phyloP scores from a whole-genome alignment of 768 basidiomycete genomes.

The Suillus fuscotomentosus region DNA sequence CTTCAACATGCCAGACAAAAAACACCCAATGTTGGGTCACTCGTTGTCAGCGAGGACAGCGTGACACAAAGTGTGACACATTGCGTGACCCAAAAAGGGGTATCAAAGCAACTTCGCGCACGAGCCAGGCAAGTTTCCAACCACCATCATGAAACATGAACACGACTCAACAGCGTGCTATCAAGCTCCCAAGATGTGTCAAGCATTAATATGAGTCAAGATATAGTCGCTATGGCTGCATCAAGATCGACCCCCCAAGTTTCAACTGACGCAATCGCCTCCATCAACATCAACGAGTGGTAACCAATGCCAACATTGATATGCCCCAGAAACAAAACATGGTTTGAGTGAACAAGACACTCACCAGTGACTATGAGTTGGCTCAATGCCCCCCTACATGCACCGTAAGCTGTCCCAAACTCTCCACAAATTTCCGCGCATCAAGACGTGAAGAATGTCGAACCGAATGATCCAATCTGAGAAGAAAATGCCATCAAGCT shows the following conservation, averaged over 20 bases:
- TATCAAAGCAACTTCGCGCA: conserved; percentile 6
- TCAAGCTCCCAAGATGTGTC: conserved; percentile 4
- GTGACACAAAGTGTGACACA: neutral
- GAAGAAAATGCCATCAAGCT: neutral
- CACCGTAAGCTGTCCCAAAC: conserved; percentile 1
- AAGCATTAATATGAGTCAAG: conserved; percentile 11
- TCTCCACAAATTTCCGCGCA: neutral
- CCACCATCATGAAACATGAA: conserved; percentile 11
- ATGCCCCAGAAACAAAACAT: conserved; percentile 4
- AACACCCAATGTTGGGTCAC: neutral
- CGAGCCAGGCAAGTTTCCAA: conserved; percentile 11
- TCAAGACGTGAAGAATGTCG: neutral
- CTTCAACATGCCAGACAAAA: neutral
- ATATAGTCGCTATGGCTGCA: neutral
- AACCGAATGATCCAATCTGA: neutral
- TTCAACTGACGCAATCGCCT: neutral
- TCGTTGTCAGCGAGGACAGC: neutral
- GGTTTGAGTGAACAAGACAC: conserved; percentile 13
- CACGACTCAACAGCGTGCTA: conserved; percentile 13
- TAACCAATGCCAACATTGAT: neutral
- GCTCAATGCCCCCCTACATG: neutral
- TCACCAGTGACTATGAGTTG: conserved; percentile 6
- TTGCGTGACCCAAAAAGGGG: conserved; percentile 11
- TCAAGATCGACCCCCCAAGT: neutral
- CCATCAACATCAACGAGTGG: neutral